Conservation (phyloP, 106 monocot genomes). For the Amphibolis antarctica region DNA sequence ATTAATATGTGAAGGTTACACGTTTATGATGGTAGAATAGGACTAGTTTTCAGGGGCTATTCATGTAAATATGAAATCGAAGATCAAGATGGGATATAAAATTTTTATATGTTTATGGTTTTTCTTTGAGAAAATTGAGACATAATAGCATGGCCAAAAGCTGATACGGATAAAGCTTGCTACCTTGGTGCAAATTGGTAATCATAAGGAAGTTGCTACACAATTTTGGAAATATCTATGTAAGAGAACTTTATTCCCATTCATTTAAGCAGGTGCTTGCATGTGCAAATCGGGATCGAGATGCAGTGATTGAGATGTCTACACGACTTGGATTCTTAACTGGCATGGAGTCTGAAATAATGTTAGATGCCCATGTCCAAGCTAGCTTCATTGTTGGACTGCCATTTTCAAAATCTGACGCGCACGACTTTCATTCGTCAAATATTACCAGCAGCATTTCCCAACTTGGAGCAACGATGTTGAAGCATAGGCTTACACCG, state of each 20-base stretch:
- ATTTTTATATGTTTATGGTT: no score
- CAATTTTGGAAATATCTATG: no score
- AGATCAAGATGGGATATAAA: no score
- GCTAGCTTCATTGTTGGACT: constrained; percentile 84
- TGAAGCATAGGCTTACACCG: constrained; percentile 76
- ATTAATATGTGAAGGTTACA: no score
- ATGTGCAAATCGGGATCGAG: constrained; percentile 73
- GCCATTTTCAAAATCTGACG: constrained; percentile 53
- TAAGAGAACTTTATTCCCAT: neutral
- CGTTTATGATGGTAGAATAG: no score
- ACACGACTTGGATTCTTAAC: constrained; percentile 79
- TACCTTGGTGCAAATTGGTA: no score
- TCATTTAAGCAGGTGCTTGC: constrained; percentile 54
- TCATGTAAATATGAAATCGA: no score
- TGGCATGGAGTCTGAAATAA: constrained; percentile 76
- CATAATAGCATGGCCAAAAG: no score
- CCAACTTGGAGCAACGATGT: constrained; percentile 72
- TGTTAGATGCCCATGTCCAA: constrained; percentile 87
- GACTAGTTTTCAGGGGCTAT: no score
- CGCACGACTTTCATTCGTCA: constrained; percentile 60
- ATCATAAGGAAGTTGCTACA: neutral
- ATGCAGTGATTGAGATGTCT: constrained; percentile 70
- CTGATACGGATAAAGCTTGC: no score
- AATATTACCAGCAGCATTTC: constrained; percentile 68
- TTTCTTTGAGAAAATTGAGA: no score